Percentiles rank a stretch among this genome's conserved stretches.
phyloP scores from a whole-genome alignment of 129 eudicot genomes.

The Artemisia tridentata region DNA sequence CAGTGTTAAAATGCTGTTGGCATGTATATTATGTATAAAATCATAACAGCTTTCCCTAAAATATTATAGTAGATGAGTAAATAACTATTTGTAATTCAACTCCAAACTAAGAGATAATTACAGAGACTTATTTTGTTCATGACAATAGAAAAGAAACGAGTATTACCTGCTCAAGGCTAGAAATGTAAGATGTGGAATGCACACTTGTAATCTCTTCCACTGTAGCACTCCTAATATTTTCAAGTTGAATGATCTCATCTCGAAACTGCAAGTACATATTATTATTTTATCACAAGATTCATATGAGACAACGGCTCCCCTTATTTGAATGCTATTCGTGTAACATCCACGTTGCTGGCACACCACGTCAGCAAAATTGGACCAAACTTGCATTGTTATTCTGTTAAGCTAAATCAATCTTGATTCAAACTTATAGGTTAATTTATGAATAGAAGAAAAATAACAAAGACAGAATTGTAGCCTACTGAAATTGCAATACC shows the following conservation, averaged over 20 bases:
- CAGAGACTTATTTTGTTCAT: not conserved
- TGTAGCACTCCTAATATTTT: slow-evolving; percentile 58
- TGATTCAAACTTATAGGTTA: no score
- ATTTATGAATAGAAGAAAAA: not conserved
- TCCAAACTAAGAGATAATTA: not conserved
- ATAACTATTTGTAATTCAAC: slow-evolving; percentile 16
- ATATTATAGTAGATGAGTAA: not conserved
- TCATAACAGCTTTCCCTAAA: not conserved
- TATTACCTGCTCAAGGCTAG: slow-evolving; percentile 77
- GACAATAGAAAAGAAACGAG: not conserved
- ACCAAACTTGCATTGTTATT: no score
- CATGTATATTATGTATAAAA: not conserved
- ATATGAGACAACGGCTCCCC: not conserved
- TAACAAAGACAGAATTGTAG: no score
- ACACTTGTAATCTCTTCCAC: slow-evolving; percentile 68
- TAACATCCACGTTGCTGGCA: not conserved
- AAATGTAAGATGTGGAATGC: slow-evolving; percentile 66
- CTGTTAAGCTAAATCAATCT: no score
- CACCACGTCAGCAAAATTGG: not conserved
- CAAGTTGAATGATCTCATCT: slow-evolving; percentile 64
- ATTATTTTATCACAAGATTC: slow-evolving; percentile 1
- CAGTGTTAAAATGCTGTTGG: not conserved
- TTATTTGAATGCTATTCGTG: no score
- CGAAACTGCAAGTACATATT: slow-evolving; percentile 50
- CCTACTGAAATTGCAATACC: no score